Evolutionary conservation across 2,329 filamentous ascomycete species (phyloP), one percentile per base, ranked within the genome.

Genomic region (Sporothrix mexicana): DNA sequence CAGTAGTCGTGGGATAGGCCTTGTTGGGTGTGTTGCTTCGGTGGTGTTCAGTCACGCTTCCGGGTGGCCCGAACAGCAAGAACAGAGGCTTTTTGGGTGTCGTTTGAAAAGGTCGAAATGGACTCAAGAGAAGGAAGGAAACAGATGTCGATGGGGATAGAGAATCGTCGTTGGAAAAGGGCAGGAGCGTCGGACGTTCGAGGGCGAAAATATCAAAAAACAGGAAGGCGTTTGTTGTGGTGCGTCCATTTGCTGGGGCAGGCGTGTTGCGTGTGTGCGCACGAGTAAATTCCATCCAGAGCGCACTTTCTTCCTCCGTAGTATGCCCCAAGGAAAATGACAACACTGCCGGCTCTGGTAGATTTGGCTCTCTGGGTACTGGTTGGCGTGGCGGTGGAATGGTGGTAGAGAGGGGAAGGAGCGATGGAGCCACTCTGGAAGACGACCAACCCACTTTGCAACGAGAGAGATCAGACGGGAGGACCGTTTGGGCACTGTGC

Each of bases 211-310:
- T 43, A n/a, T 55, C 55, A 12, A 30, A 45, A 69, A 57, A n/a
- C 30, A 57, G 67, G 66, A 69, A 57, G 66, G 67, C 51, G 67
- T 69, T 69, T 69, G 49, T 69, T 57, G 67, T 69, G 67, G 67
- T 59, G 49, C 67, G 55, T 55, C 30, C 30, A 36, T 36, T 66
- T 55, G 53, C 66, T 53, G 30, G 67, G 49, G 67, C 67, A 57
- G 67, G 49, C 17, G 67, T 55, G 30, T 30, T 53, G 25, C 49
- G 55, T 61, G 30, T 62, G 57, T 49, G 62, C 30, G 43, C 8
- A 59, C 55, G 23, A 59, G 55, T n/a, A 59, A 59, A 51, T 59
- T 59, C 55, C 55, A 59, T 30, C 23, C 55, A 36, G 30, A 36
- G 30, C 25, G 49, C 13, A 17, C 47, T 30, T 57, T 57, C 53